Evolutionary conservation across 2,329 filamentous ascomycete genomes (phyloP).

Genomic region (Chalaropsis ovoidea): DNA sequence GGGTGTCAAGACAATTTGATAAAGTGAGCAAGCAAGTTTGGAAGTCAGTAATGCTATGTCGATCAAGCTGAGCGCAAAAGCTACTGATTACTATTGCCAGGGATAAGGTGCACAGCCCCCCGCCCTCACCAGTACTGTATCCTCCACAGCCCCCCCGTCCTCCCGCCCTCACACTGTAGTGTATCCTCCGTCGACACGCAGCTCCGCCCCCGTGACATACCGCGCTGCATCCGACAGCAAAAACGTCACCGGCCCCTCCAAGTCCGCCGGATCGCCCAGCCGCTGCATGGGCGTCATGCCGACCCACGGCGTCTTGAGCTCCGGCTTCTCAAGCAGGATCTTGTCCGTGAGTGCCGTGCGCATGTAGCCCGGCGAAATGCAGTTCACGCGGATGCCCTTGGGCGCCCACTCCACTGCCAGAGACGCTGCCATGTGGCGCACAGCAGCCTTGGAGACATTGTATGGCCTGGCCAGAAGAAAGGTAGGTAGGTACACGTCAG

Average conservation of each 20-base stretch:
- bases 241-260: constrained; percentile 89
- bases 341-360: constrained; percentile 88
- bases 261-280: constrained; percentile 83
- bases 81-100: constrained; percentile 1
- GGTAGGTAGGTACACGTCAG: constrained; percentile 11
- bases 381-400: constrained; percentile 83
- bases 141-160: background rate
- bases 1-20: background rate
- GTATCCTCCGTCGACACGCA: constrained; percentile 81
- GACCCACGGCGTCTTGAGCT: constrained; percentile 81
- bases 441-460: constrained; percentile 85
- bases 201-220: constrained; percentile 63
- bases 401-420: constrained; percentile 91
- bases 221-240: constrained; percentile 66
- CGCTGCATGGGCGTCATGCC: constrained; percentile 85
- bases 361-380: constrained; percentile 94
- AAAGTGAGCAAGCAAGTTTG: background rate
- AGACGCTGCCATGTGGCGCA: constrained; percentile 76
- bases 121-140: background rate
- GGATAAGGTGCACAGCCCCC: background rate
- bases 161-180: constrained; percentile 40
- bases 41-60: too few relatives aligned
- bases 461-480: constrained; percentile 54
- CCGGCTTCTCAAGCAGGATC: constrained; percentile 87
- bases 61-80: background rate